phyloP scores from a whole-genome alignment of 345 rosid genomes.

The Noccaea bulbosa region DNA sequence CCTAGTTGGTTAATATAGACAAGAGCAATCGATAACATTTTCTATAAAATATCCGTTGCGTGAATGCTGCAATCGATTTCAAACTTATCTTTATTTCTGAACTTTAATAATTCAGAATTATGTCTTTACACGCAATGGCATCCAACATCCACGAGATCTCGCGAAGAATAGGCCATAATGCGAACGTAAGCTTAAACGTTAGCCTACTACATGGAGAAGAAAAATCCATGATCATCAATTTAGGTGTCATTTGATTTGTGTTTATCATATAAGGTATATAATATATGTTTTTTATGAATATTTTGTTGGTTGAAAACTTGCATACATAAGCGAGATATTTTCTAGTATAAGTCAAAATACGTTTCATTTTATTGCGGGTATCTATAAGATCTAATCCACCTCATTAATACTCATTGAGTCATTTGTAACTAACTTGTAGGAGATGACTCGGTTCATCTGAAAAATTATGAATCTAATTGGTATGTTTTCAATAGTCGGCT shows the following conservation, averaged over 20 bases:
- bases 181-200: conserved; percentile 26
- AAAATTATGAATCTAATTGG: background rate
- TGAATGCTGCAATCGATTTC: background rate
- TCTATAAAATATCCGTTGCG: too few relatives aligned
- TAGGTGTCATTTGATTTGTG: conserved; percentile 13
- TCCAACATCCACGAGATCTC: conserved; percentile 18
- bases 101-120: conserved; percentile 4
- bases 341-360: background rate
- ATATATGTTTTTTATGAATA: background rate
- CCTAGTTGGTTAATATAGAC: background rate
- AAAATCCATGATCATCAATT: conserved; percentile 31
- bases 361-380: background rate
- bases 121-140: conserved; percentile 17
- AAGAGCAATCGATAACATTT: too few relatives aligned
- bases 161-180: conserved; percentile 14
- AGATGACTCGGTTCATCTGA: background rate
- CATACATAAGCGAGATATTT: conserved; percentile 6
- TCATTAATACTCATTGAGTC: background rate
- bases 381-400: background rate
- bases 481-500: background rate
- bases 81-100: background rate
- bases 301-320: conserved; percentile 2
- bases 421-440: background rate
- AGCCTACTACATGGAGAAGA: conserved; percentile 16
- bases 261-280: background rate